Evolutionary conservation across 73 alveolate species (phyloP).

Genomic region (Paramecium sonneborni): DNA sequence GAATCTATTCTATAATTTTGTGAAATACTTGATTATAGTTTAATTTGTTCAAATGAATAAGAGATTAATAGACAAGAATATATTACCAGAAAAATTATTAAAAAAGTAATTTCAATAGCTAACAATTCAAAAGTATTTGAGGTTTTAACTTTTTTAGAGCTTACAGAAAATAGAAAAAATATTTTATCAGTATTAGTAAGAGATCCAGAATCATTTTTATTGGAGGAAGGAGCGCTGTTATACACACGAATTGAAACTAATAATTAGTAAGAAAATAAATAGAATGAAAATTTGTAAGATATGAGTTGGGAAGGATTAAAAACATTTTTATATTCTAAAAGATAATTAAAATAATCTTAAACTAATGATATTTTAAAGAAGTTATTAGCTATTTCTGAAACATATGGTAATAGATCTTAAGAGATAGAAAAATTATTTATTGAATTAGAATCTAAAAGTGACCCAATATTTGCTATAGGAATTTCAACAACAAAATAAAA

Average conservation of each 20-base stretch:
- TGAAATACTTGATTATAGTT: background rate
- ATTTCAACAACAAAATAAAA: background rate
- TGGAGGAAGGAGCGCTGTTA: conserved; percentile 18
- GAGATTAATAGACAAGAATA: background rate
- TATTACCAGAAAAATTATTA: background rate
- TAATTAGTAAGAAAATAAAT: background rate
- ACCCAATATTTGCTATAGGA: background rate
- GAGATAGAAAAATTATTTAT: conserved; percentile 23
- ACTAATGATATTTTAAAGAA: conserved; percentile 5
- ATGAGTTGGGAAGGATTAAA: conserved; percentile 29
- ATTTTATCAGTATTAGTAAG: background rate
- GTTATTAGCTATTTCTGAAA: background rate
- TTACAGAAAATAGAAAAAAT: conserved; percentile 1
- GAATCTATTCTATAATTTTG: background rate
- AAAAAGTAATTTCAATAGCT: background rate
- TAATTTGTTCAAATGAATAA: background rate
- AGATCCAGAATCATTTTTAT: conserved; percentile 49
- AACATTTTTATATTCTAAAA: background rate
- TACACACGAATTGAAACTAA: conserved; percentile 35
- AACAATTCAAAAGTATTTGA: conserved; percentile 10
- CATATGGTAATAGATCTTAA: conserved; percentile 15
- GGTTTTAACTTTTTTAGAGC: background rate
- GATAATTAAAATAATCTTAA: background rate
- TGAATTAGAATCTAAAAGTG: background rate
- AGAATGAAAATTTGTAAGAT: background rate